Conservation (phyloP, 1,139 yeast species). For the Meyerozyma smithsonii region DNA sequence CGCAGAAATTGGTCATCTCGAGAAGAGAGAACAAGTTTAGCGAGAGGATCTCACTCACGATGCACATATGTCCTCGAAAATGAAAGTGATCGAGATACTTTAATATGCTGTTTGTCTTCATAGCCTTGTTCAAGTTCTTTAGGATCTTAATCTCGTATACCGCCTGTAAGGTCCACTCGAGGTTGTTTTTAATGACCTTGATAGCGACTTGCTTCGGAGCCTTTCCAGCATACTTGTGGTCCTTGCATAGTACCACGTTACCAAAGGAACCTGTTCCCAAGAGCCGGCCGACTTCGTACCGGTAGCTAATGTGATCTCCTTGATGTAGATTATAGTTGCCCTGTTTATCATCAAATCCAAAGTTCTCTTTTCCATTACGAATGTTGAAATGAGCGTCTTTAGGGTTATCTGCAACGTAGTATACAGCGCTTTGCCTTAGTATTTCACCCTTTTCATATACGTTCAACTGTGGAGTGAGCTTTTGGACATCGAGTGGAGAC, state of each 20-base stretch:
- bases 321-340: constrained; percentile 56
- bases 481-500: background rate
- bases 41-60: constrained; percentile 68
- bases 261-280: constrained; percentile 88
- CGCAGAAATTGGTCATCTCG: constrained; percentile 56
- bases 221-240: constrained; percentile 48
- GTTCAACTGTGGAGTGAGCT: constrained; percentile 19
- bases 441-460: constrained; percentile 53
- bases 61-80: constrained; percentile 81
- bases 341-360: constrained; percentile 68
- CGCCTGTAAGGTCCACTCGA: constrained; percentile 75
- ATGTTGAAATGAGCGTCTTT: constrained; percentile 34
- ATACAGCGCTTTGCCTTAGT: constrained; percentile 35
- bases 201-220: constrained; percentile 54
- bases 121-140: constrained; percentile 34
- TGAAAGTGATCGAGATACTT: constrained; percentile 66
- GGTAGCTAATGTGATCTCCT: constrained; percentile 73
- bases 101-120: constrained; percentile 36
- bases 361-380: constrained; percentile 43
- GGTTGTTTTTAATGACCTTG: constrained; percentile 70
- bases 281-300: constrained; percentile 56
- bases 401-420: constrained; percentile 26
- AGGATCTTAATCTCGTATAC: constrained; percentile 71
- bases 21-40: constrained; percentile 64
- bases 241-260: constrained; percentile 64